Conservation (phyloP, 2,329 filamentous ascomycete species). For the Cytospora leucostoma region DNA sequence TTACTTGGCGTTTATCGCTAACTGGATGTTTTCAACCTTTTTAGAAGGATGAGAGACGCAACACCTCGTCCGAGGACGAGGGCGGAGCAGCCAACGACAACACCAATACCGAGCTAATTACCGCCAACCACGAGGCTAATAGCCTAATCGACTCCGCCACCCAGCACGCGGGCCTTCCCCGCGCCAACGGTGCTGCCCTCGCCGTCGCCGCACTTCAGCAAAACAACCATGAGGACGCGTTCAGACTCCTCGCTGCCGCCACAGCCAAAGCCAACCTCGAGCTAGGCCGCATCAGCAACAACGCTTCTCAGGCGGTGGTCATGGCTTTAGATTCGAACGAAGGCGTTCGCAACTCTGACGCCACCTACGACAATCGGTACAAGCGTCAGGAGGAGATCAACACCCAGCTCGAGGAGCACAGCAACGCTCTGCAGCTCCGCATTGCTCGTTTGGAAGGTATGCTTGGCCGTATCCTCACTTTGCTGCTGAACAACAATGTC, state of each 20-base stretch:
- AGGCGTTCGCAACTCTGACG: not conserved
- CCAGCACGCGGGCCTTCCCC: not conserved
- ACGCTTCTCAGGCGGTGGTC: not conserved
- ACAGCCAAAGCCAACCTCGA: not conserved
- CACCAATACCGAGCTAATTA: not conserved
- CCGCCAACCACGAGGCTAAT: not conserved
- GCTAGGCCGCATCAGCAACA: not conserved
- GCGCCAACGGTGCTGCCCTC: not conserved
- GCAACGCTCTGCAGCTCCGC: not conserved
- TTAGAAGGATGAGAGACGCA: not conserved
- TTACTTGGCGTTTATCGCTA: constrained; percentile 15
- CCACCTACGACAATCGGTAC: not conserved
- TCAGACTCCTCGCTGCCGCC: not conserved
- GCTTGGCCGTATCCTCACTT: not conserved
- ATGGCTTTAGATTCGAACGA: not conserved
- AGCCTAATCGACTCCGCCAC: not conserved
- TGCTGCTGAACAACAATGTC: constrained; percentile 6
- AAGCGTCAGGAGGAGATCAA: not conserved
- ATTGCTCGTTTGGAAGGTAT: not conserved
- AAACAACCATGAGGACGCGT: not conserved
- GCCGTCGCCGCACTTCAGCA: not conserved
- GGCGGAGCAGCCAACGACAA: not conserved
- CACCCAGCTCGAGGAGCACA: not conserved
- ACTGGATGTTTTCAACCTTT: constrained; percentile 9
- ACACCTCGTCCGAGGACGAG: constrained; percentile 9